These are phyloP conservation scores for Penicillium coffeae DNA, from an alignment of 495 filamentous ascomycete genomes.

Conservation along the genomic window DNA sequence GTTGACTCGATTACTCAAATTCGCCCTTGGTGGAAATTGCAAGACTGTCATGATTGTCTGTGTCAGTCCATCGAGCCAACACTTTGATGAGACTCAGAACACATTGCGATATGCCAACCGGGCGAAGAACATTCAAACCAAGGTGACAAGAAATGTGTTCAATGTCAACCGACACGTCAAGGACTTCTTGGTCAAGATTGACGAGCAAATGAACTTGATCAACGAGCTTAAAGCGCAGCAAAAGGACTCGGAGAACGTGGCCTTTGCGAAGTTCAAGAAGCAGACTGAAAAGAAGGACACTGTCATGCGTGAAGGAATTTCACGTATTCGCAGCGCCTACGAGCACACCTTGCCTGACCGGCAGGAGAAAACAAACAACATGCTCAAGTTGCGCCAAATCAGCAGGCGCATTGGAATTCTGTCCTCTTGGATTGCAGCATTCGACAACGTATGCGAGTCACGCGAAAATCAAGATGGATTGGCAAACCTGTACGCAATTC, in stretches of 20 bases:
- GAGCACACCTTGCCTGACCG: slow-evolving; percentile 77
- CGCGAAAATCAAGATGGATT: slow-evolving; percentile 65
- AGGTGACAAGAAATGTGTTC: slow-evolving; percentile 96
- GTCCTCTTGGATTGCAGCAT: slow-evolving; percentile 87
- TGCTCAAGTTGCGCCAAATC: slow-evolving; percentile 80
- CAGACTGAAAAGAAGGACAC: slow-evolving; percentile 77
- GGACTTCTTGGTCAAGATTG: slow-evolving; percentile 96
- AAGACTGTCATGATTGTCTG: slow-evolving; percentile 99
- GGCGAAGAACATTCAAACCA: slow-evolving; percentile 99
- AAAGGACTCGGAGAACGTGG: slow-evolving; percentile 80
- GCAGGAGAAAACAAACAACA: slow-evolving; percentile 69
- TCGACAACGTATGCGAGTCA: slow-evolving; percentile 74
- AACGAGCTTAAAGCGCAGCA: slow-evolving; percentile 91
- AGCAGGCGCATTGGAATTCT: slow-evolving; percentile 80
- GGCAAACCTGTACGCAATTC: slow-evolving; percentile 65
- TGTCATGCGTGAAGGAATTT: slow-evolving; percentile 75
- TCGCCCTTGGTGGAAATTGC: slow-evolving; percentile 95
- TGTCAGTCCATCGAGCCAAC: slow-evolving; percentile 90
- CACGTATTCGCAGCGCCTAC: slow-evolving; percentile 75
- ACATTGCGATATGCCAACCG: slow-evolving; percentile 96
- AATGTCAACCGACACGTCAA: slow-evolving; percentile 99
- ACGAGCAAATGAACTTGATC: slow-evolving; percentile 89
- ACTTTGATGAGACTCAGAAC: slow-evolving; percentile 99
- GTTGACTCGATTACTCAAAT: slow-evolving; percentile 92
- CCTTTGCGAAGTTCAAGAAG: slow-evolving; percentile 87